phyloP scores from a whole-genome alignment of 352 stramenopile genomes.

The Phytophthora megakarya region DNA sequence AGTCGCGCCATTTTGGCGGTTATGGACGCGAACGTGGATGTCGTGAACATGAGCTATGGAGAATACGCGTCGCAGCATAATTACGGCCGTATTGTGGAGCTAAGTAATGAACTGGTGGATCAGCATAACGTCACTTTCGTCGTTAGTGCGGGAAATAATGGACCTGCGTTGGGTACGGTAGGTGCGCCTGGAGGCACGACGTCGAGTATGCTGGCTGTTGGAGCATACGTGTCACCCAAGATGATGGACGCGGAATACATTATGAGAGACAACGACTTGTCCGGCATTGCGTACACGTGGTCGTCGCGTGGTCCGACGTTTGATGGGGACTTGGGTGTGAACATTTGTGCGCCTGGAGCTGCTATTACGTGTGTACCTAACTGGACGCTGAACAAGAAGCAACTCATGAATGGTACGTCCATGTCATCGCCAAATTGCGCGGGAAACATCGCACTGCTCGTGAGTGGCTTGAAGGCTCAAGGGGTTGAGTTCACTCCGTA shows the following conservation, averaged over 20 bases:
- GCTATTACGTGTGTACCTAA: constrained; percentile 95
- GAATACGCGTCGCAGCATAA: constrained; percentile 92
- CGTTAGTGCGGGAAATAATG: constrained; percentile 95
- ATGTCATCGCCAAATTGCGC: constrained; percentile 96
- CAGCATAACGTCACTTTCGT: constrained; percentile 95
- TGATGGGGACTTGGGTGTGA: constrained; percentile 92
- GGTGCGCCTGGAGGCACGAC: constrained; percentile 91
- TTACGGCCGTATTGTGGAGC: constrained; percentile 87
- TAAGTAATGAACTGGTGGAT: constrained; percentile 91
- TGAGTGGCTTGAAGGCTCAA: constrained; percentile 90
- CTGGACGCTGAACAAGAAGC: constrained; percentile 95
- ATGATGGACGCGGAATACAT: constrained; percentile 95
- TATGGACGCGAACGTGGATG: constrained; percentile 86
- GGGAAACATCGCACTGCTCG: constrained; percentile 93
- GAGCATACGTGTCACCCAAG: constrained; percentile 93
- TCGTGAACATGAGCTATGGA: constrained; percentile 98
- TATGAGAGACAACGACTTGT: constrained; percentile 73
- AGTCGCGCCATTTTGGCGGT: constrained; percentile 92
- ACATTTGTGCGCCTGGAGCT: constrained; percentile 93
- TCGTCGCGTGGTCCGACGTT: constrained; percentile 91
- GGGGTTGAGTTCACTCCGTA: constrained; percentile 84
- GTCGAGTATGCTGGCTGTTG: constrained; percentile 91
- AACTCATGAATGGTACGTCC: constrained; percentile 97
- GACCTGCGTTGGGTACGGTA: constrained; percentile 94
- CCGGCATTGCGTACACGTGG: constrained; percentile 90